Base-by-base conservation (phyloP, 768 basidiomycete species). In the Multifurca ochricompacta region DNA sequence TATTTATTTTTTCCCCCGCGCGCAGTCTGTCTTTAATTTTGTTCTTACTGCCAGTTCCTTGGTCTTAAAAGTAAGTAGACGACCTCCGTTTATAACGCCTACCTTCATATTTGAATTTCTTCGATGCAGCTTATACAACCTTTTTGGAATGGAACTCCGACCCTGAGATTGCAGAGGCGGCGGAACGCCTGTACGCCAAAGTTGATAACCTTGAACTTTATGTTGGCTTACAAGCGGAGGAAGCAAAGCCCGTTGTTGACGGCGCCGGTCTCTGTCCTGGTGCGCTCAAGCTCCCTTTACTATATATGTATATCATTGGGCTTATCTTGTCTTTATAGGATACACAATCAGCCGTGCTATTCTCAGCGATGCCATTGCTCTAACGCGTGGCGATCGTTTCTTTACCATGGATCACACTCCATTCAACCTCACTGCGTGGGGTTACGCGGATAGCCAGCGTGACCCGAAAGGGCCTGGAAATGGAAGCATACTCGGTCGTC, bases 211-310 rank as follows among this genome's bases (percentile, higher is more conserved):
- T 92, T 46, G 90, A 92, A 65, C 72, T 92, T 16, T 91, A 92
- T 62, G 83, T 84, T 44, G 85, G 89, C 45, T 72, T 91, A 21
- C 84, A 88, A 61, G 88, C 87, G 1, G 87, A 90, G 63, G 80
- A 85, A 31, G 70, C 82, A 2, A 92, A 91, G 64, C 83, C 80
- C 11, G 71, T 88, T 34, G 75, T 83, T 19, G 81, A 82, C 0
- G 90, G 90, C 47, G 86, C 90, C 49, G 90, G 90, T 51, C 77
- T 92, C 50, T 92, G 90, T 69, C 89, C 90, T 58, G 83, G 87
- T 82, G 62, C 48, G 71, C 60, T 23, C n/a, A 3, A 10, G 11
- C 21, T 36, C 28, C 27, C 19, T 16, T 16, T 45, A 30, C 16
- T 35, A 56, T 25, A 32, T 28, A 8, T 16, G 8, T 11, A 6